phyloP scores from a whole-genome alignment of 2,329 filamentous ascomycete species.

The Penicillium expansum region DNA sequence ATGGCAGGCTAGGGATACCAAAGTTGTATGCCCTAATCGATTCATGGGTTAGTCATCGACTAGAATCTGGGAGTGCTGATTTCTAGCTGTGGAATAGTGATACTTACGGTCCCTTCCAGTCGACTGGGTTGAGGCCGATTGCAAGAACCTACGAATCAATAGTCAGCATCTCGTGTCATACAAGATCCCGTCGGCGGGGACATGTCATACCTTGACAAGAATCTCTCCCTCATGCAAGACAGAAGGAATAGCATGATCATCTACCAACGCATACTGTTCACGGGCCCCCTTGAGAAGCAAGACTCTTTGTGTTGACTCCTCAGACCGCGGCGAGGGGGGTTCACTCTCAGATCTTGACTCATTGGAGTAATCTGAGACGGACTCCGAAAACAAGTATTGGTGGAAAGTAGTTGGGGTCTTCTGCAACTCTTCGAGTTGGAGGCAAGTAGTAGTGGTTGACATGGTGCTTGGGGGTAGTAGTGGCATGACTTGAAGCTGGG shows the following conservation, averaged over 20 bases:
- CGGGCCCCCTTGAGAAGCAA: constrained; percentile 52
- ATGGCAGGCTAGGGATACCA: constrained; percentile 65
- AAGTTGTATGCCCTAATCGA: constrained; percentile 64
- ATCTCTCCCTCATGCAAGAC: constrained; percentile 53
- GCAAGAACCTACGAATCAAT: constrained; percentile 45
- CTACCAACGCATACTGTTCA: constrained; percentile 50
- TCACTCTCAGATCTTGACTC: constrained; percentile 2
- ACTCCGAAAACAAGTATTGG: constrained; percentile 12
- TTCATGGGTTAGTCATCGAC: background rate
- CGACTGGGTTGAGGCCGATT: constrained; percentile 73
- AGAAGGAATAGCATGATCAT: constrained; percentile 48
- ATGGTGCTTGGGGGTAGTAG: constrained; percentile 20
- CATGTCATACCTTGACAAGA: constrained; percentile 52
- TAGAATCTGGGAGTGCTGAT: background rate
- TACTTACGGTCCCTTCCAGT: constrained; percentile 69
- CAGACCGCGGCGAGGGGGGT: background rate
- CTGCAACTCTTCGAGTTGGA: constrained; percentile 21
- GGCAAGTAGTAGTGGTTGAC: constrained; percentile 26
- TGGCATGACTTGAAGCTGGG: constrained; percentile 12
- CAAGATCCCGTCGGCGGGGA: background rate
- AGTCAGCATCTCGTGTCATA: constrained; percentile 3
- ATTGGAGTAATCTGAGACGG: constrained; percentile 1
- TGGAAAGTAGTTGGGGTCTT: constrained; percentile 16
- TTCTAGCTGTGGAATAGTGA: background rate
- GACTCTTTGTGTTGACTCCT: constrained; percentile 43